These are phyloP conservation scores for Alternaria postmessia DNA, from an alignment of 2,329 filamentous ascomycete species.

Conservation along the genomic window DNA sequence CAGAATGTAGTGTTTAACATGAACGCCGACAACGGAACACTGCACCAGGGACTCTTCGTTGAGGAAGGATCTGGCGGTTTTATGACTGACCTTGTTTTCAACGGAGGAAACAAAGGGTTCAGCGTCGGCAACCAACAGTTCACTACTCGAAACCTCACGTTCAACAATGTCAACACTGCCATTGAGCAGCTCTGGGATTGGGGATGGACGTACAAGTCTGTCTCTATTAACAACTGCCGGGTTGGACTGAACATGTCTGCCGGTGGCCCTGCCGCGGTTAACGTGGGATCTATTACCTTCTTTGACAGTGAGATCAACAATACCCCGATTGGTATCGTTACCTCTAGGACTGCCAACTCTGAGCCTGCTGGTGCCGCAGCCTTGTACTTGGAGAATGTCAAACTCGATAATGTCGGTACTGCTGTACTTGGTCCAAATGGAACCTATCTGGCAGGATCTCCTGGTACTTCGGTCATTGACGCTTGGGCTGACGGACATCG, in stretches of 20 bases:
- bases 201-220: constrained; percentile 64
- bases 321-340: constrained; percentile 60
- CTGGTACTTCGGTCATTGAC: constrained; percentile 26
- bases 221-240: constrained; percentile 62
- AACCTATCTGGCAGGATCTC: constrained; percentile 38
- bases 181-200: constrained; percentile 68
- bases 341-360: constrained; percentile 54
- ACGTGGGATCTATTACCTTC: constrained; percentile 64
- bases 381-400: constrained; percentile 67
- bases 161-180: constrained; percentile 61
- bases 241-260: constrained; percentile 61
- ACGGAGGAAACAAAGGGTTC: constrained; percentile 53
- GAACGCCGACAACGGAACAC: constrained; percentile 54
- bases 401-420: constrained; percentile 57
- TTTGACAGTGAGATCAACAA: constrained; percentile 65
- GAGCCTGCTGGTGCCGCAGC: constrained; percentile 58
- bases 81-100: constrained; percentile 56
- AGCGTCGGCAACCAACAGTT: constrained; percentile 60
- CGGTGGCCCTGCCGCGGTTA: constrained; percentile 48
- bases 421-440: constrained; percentile 35
- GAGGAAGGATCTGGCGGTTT: constrained; percentile 57
- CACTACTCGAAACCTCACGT: constrained; percentile 65
- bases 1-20: constrained; percentile 58
- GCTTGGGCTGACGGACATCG: constrained; percentile 48
- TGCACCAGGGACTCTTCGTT: constrained; percentile 57